Base-by-base conservation (phyloP, 345 rosid species). In the Hevea brasiliensis region DNA sequence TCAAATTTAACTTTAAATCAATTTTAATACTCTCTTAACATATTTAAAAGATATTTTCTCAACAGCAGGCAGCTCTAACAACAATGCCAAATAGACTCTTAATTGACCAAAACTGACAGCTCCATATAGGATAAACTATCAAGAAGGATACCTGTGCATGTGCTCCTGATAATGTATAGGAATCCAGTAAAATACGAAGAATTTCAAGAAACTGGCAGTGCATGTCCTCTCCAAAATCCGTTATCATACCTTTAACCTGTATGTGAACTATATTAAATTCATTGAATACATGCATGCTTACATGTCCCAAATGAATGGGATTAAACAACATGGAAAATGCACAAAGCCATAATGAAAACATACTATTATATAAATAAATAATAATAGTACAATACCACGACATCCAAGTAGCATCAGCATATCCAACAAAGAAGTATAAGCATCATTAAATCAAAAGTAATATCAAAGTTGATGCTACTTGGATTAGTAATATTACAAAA, bases 121-220 rank as follows among this genome's bases (percentile, higher is more conserved):
- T 54, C 51, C 61, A 65, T 20, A 20, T 37, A 23, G 54, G 21
- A 66, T 61, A 20, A 73, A 61, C 24, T 27, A 48, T 60, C 65
- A 54, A 7, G 29, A 48, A 60, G 64, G 37, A 75, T 74, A 92
- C 98, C 94, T 91, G 96, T 70, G 86, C 85, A 77, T 91, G 94
- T 68, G 86, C 83, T 75, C 90, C 95, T 20, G 97, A 80, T 71
- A 88, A 77, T 69, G 97, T 84, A 74, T 85, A 88, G 18, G 99
- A 87, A 85, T 96, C 99, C 84, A 94, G 78, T 80, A 96, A 89
- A 85, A 91, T 93, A 48, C 99, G 94, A 65, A 96, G 89, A 82
- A 93, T 96, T 83, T 96, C 99, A 62, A 91, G 93, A 87, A 96
- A 96, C 70, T 96, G 98, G 86, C 97, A 96, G 67, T 96, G 91